Evolutionary conservation across 768 basidiomycete species (phyloP).

Genomic region (Calocera cornea): DNA sequence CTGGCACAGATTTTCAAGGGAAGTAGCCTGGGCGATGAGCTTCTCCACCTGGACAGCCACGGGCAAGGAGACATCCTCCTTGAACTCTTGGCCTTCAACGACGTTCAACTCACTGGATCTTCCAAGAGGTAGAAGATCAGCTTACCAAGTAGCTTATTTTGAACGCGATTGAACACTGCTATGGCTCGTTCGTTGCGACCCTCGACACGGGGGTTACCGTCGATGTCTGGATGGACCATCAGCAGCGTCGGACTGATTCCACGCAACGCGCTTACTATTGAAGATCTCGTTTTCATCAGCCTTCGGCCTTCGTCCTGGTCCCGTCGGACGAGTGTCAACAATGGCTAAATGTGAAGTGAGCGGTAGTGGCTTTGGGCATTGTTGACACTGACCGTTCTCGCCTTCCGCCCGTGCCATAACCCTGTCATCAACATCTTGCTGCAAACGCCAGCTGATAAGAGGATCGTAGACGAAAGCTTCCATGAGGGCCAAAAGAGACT

Average conservation of each 20-base stretch:
- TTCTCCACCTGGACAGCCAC: slow-evolving; percentile 84
- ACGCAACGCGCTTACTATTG: slow-evolving; percentile 43
- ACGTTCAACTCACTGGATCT: not conserved
- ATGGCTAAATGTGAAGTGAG: slow-evolving; percentile 29
- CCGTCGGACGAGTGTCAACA: slow-evolving; percentile 30
- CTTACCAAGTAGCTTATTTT: slow-evolving; percentile 83
- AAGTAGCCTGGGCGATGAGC: slow-evolving; percentile 84
- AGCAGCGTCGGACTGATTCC: not conserved
- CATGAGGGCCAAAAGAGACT: slow-evolving; percentile 96
- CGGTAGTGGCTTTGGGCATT: no score
- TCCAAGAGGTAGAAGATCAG: slow-evolving; percentile 5
- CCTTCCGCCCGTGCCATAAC: not conserved
- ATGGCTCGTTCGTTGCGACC: slow-evolving; percentile 83
- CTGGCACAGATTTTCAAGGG: slow-evolving; percentile 89
- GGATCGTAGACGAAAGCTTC: slow-evolving; percentile 99
- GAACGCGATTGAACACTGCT: slow-evolving; percentile 85
- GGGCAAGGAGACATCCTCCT: slow-evolving; percentile 57
- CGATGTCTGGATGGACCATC: slow-evolving; percentile 24
- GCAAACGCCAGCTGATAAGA: slow-evolving; percentile 89
- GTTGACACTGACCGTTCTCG: slow-evolving; percentile 42
- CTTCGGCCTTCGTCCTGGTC: slow-evolving; percentile 64
- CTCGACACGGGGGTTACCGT: slow-evolving; percentile 52
- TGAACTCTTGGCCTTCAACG: slow-evolving; percentile 76
- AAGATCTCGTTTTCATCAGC: slow-evolving; percentile 92
- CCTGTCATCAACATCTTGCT: slow-evolving; percentile 61